Conservation (phyloP, 148 eudicot species). For the Fagopyrum esculentum region DNA sequence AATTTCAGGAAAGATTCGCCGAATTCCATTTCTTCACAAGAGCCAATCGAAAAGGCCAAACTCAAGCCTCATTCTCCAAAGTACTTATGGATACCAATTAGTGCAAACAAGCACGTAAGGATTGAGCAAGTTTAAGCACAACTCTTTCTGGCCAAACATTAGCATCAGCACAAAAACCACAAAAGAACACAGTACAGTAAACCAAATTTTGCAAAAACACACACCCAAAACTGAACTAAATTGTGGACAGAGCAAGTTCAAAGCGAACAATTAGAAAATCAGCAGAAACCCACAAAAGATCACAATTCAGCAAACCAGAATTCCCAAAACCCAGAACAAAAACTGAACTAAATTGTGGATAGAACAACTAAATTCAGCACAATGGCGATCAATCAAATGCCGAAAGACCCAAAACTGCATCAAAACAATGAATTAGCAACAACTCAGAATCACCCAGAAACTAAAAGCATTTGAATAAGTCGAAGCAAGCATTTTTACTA, state of each 20-base stretch:
- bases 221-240: background rate
- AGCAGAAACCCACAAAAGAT: conserved; percentile 8
- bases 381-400: background rate
- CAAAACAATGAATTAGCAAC: background rate
- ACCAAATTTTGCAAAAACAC: no score
- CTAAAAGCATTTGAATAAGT: background rate
- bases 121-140: background rate
- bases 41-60: background rate
- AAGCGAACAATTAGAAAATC: background rate
- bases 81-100: background rate
- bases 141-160: no score
- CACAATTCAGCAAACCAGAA: background rate
- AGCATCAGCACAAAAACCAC: no score
- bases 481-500: background rate
- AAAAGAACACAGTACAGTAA: background rate
- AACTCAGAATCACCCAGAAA: background rate
- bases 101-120: background rate
- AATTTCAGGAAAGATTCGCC: background rate
- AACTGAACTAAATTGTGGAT: background rate
- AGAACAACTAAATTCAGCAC: conserved; percentile 2
- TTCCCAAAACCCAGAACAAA: background rate
- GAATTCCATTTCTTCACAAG: background rate
- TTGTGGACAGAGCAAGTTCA: no score
- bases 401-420: background rate
- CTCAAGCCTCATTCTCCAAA: background rate